phyloP scores from a whole-genome alignment of 495 filamentous ascomycete species.

The Thozetella sp. region DNA sequence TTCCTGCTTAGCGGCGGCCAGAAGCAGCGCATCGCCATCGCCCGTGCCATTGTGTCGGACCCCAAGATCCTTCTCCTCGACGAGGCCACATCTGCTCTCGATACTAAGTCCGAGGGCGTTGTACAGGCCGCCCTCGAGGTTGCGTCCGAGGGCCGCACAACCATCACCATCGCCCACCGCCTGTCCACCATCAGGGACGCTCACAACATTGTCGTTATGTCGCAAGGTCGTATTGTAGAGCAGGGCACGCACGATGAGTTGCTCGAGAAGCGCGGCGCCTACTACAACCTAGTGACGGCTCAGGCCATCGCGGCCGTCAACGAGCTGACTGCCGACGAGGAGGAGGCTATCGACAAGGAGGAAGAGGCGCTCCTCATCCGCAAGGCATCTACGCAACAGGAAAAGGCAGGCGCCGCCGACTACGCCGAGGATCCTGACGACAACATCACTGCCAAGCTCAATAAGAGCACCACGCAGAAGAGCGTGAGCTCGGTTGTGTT shows the following conservation, averaged over 20 bases:
- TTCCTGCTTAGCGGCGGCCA: slow-evolving; percentile 93
- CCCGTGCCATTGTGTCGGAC: slow-evolving; percentile 88
- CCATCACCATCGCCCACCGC: slow-evolving; percentile 94
- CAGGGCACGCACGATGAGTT: slow-evolving; percentile 75
- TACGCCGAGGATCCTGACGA: slow-evolving; percentile 60
- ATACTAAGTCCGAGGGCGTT: slow-evolving; percentile 92
- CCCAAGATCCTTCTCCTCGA: slow-evolving; percentile 94
- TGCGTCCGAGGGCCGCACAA: slow-evolving; percentile 88
- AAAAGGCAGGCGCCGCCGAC: slow-evolving; percentile 17
- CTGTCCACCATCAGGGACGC: slow-evolving; percentile 92
- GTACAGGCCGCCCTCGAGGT: slow-evolving; percentile 92
- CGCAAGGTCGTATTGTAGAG: slow-evolving; percentile 82
- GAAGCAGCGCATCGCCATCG: slow-evolving; percentile 88
- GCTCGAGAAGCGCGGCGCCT: slow-evolving; percentile 59
- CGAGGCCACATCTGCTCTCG: slow-evolving; percentile 93
- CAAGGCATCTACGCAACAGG: slow-evolving; percentile 37
- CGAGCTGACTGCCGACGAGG: slow-evolving; percentile 48
- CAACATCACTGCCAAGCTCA: slow-evolving; percentile 54
- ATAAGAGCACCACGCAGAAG: slow-evolving; percentile 64
- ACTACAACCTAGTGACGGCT: slow-evolving; percentile 56
- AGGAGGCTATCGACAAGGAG: slow-evolving; percentile 37
- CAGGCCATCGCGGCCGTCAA: slow-evolving; percentile 63
- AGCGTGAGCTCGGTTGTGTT: slow-evolving; percentile 73
- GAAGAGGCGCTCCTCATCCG: slow-evolving; percentile 49
- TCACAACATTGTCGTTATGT: slow-evolving; percentile 95